Conservation (phyloP, 2,329 filamentous ascomycete genomes). For the Zymoseptoria ardabiliae region DNA sequence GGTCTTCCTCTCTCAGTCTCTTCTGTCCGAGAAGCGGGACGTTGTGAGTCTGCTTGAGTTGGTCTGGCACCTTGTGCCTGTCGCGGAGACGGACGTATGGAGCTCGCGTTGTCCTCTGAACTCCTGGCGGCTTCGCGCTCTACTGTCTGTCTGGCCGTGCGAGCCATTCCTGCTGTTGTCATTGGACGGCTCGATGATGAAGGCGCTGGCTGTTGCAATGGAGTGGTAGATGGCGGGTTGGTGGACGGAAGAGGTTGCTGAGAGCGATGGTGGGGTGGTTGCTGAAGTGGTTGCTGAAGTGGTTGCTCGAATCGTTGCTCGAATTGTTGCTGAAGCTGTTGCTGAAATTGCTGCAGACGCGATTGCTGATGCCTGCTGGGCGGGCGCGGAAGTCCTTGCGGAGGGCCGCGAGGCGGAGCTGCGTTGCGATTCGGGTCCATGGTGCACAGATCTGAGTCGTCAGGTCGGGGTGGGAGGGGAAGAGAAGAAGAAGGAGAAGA, state of each 20-base stretch:
- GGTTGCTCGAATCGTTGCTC: too few relatives aligned
- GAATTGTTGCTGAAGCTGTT: too few relatives aligned
- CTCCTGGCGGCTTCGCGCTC: too few relatives aligned
- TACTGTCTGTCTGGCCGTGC: too few relatives aligned
- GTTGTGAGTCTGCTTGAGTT: not conserved
- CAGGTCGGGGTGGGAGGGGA: not conserved
- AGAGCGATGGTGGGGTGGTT: not conserved
- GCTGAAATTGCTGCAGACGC: too few relatives aligned
- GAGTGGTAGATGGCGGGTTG: not conserved
- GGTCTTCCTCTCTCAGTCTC: not conserved
- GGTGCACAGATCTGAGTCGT: not conserved
- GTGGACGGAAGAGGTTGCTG: not conserved
- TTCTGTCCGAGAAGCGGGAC: not conserved
- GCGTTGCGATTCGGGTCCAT: not conserved
- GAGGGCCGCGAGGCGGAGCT: not conserved
- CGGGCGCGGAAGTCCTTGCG: not conserved
- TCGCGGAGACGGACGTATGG: too few relatives aligned
- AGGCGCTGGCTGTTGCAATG: not conserved
- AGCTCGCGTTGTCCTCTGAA: too few relatives aligned
- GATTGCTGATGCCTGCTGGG: not conserved
- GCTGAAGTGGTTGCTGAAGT: too few relatives aligned
- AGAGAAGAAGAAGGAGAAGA: not conserved
- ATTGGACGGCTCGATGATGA: too few relatives aligned
- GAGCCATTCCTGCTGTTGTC: too few relatives aligned
- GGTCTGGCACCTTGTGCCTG: not conserved